Percentiles rank a stretch among this genome's conserved stretches.
These are phyloP conservation scores for Ceratocystis huliohia DNA, from an alignment of 2,329 filamentous ascomycete species.

Conservation along the genomic window DNA sequence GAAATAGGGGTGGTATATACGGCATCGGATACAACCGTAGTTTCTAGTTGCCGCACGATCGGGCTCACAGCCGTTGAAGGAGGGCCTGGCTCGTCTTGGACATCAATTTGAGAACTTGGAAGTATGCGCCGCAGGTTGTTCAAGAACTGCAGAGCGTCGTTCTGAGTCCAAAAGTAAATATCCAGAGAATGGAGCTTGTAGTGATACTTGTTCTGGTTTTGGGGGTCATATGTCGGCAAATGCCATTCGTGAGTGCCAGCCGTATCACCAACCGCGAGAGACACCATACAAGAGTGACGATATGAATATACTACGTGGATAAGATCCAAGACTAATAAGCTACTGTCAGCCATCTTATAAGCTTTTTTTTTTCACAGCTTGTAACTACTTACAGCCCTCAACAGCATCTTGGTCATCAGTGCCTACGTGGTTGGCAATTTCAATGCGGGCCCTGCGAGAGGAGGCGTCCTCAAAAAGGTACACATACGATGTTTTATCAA, in stretches of 20 bases:
- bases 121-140: slow-evolving; percentile 54
- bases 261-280: slow-evolving; percentile 43
- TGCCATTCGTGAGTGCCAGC: slow-evolving; percentile 55
- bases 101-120: slow-evolving; percentile 46
- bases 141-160: slow-evolving; percentile 58
- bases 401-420: slow-evolving; percentile 69
- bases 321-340: slow-evolving; percentile 51
- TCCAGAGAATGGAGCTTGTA: slow-evolving; percentile 65
- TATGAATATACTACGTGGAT: slow-evolving; percentile 57
- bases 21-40: slow-evolving; percentile 51
- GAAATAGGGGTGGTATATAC: slow-evolving; percentile 31
- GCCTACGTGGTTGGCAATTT: slow-evolving; percentile 63
- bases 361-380: slow-evolving; percentile 44
- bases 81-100: slow-evolving; percentile 52
- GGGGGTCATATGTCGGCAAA: slow-evolving; percentile 57
- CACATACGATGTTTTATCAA: slow-evolving; percentile 67
- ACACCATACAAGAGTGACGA: slow-evolving; percentile 60
- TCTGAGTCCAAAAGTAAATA: slow-evolving; percentile 66
- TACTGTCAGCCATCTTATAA: slow-evolving; percentile 56
- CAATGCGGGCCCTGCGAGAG: slow-evolving; percentile 55
- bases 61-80: slow-evolving; percentile 45
- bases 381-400: slow-evolving; percentile 50
- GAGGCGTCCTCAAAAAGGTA: slow-evolving; percentile 65
- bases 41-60: slow-evolving; percentile 62
- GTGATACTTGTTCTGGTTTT: slow-evolving; percentile 65